A percentile compares a stretch with the other conserved stretches of the same genome.
These are phyloP conservation scores for Tolypocladium sp. DNA, from an alignment of 2,329 filamentous ascomycete species.

Conservation along the genomic window DNA sequence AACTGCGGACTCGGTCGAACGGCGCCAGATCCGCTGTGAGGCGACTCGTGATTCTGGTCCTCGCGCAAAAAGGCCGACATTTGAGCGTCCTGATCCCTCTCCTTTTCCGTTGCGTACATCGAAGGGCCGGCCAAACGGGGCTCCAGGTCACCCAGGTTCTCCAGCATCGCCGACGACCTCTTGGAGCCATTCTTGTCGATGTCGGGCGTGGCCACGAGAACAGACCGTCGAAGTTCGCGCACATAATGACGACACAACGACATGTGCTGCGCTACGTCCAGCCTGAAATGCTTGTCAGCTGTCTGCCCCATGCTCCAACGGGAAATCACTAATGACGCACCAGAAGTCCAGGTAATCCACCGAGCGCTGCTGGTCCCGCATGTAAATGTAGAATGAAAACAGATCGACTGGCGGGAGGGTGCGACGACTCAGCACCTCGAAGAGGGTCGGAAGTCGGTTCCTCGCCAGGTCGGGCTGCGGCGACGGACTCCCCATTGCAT, in stretches of 20 bases:
- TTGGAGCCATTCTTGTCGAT: constrained; percentile 73
- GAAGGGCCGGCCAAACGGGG: constrained; percentile 50
- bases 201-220: constrained; percentile 88
- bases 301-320: neutral
- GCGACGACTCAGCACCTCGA: constrained; percentile 87
- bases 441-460: constrained; percentile 86
- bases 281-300: constrained; percentile 47
- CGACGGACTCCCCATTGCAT: constrained; percentile 32
- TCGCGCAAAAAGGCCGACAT: constrained; percentile 84
- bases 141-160: constrained; percentile 59
- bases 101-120: constrained; percentile 58
- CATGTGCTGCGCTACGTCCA: constrained; percentile 98
- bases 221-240: constrained; percentile 84
- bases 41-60: constrained; percentile 47
- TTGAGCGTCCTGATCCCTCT: constrained; percentile 75
- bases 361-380: constrained; percentile 95
- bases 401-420: constrained; percentile 94
- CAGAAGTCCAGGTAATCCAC: constrained; percentile 98
- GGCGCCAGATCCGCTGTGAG: constrained; percentile 36
- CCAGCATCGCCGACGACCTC: constrained; percentile 72
- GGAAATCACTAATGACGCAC: constrained; percentile 39
- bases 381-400: constrained; percentile 99
- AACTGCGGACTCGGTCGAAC: constrained; percentile 45
- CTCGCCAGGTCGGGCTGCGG: constrained; percentile 53
- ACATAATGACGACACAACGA: constrained; percentile 96